These are phyloP conservation scores for Colletotrichum gigasporum DNA, from an alignment of 2,329 filamentous ascomycete genomes.

Conservation along the genomic window DNA sequence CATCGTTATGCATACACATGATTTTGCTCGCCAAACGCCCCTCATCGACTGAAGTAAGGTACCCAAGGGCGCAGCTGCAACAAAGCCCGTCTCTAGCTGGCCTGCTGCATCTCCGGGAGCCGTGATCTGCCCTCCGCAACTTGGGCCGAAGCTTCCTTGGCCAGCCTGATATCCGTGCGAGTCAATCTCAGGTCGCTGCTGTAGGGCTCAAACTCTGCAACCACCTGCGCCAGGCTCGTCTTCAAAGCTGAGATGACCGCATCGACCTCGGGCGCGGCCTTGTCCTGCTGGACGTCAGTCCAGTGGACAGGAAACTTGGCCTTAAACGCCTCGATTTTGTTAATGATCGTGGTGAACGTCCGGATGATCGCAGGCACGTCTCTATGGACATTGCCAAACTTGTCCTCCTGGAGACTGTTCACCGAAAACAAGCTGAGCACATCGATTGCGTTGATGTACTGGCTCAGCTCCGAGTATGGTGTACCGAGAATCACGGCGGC, in stretches of 20 bases:
- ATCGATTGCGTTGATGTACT: slow-evolving; percentile 77
- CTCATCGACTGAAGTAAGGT: slow-evolving; percentile 10
- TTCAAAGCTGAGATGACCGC: slow-evolving; percentile 73
- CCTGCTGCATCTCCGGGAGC: slow-evolving; percentile 42
- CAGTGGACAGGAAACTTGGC: slow-evolving; percentile 72
- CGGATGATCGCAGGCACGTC: slow-evolving; percentile 81
- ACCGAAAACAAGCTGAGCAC: slow-evolving; percentile 76
- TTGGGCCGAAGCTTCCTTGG: slow-evolving; percentile 69
- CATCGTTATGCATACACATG: slow-evolving; percentile 20
- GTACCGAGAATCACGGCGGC: slow-evolving; percentile 75
- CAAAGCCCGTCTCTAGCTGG: slow-evolving; percentile 15
- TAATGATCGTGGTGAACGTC: slow-evolving; percentile 74
- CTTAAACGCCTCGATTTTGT: slow-evolving; percentile 75
- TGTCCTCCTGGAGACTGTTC: slow-evolving; percentile 81
- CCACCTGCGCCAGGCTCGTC: slow-evolving; percentile 69
- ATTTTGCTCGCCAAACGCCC: slow-evolving; percentile 5
- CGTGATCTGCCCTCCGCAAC: slow-evolving; percentile 30
- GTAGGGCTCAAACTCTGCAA: slow-evolving; percentile 80
- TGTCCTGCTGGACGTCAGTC: slow-evolving; percentile 75
- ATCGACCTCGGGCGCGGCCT: slow-evolving; percentile 73
- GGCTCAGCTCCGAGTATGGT: slow-evolving; percentile 74
- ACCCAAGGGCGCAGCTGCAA: neutral
- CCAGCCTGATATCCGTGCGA: slow-evolving; percentile 76
- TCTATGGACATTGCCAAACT: slow-evolving; percentile 84
- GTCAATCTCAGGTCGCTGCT: slow-evolving; percentile 75